Conservation (phyloP, 805 yeast genomes). For the Starmera pachycereana region DNA sequence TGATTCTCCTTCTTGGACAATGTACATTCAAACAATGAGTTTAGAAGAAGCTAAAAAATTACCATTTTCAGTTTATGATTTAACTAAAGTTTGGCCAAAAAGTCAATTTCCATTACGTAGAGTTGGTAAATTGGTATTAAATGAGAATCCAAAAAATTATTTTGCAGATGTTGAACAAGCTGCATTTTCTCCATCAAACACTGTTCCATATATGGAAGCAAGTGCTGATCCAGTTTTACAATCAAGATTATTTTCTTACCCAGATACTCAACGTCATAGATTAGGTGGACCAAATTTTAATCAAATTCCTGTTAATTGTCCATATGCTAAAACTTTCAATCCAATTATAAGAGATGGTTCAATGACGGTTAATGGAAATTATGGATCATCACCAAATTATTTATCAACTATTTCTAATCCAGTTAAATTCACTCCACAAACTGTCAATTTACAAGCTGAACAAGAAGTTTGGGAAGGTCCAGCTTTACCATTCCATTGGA, state of each 20-base stretch:
- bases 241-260: slow-evolving; percentile 71
- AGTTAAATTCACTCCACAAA: slow-evolving; percentile 17
- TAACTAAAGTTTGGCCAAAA: slow-evolving; percentile 92
- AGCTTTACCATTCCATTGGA: slow-evolving; percentile 84
- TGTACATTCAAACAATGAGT: slow-evolving; percentile 80
- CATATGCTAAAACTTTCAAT: slow-evolving; percentile 45
- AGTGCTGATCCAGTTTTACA: slow-evolving; percentile 81
- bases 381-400: slow-evolving; percentile 72
- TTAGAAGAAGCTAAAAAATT: slow-evolving; percentile 64
- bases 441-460: slow-evolving; percentile 37
- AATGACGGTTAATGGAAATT: slow-evolving; percentile 58
- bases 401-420: slow-evolving; percentile 37
- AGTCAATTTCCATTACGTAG: slow-evolving; percentile 75
- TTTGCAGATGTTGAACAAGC: slow-evolving; percentile 84
- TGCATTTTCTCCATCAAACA: slow-evolving; percentile 77
- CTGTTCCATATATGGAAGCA: slow-evolving; percentile 77
- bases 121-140: slow-evolving; percentile 69
- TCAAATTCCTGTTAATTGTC: slow-evolving; percentile 88
- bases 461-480: slow-evolving; percentile 80
- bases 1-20: slow-evolving; percentile 76
- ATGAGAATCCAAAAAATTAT: slow-evolving; percentile 78
- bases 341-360: slow-evolving; percentile 83
- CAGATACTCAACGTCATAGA: slow-evolving; percentile 81
- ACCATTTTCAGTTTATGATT: slow-evolving; percentile 78
- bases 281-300: slow-evolving; percentile 61